Conservation (phyloP, 805 yeast genomes). For the Candida germanica region DNA sequence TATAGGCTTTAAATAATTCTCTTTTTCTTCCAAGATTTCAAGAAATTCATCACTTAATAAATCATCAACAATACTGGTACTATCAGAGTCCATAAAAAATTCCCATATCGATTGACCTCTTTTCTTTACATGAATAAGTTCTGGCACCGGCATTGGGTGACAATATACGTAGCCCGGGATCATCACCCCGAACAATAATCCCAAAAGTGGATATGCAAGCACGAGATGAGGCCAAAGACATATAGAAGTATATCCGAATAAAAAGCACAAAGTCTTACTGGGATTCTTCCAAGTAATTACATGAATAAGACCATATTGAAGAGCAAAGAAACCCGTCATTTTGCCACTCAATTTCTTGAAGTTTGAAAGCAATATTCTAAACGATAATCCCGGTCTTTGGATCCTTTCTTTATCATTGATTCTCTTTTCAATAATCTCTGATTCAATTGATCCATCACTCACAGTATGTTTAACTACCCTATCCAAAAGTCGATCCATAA, state of each 20-base stretch:
- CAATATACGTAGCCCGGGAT: conserved; percentile 67
- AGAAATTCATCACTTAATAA: conserved; percentile 20
- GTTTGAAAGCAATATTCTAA: conserved; percentile 54
- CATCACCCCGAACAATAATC: conserved; percentile 54
- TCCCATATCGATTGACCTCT: conserved; percentile 56
- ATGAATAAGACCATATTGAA: conserved; percentile 60
- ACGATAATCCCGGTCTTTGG: conserved; percentile 52
- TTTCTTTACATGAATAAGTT: conserved; percentile 41
- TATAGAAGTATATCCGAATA: conserved; percentile 60
- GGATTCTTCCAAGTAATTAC: conserved; percentile 76
- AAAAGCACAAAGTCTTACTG: conserved; percentile 57
- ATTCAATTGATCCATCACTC: conserved; percentile 48
- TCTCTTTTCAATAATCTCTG: conserved; percentile 39
- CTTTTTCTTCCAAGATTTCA: conserved; percentile 10
- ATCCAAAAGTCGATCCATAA: conserved; percentile 57
- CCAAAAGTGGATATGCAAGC: conserved; percentile 59
- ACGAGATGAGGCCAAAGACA: conserved; percentile 72
- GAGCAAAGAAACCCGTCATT: conserved; percentile 52
- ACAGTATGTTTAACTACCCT: conserved; percentile 48
- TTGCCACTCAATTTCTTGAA: conserved; percentile 54
- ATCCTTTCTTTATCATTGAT: conserved; percentile 44
- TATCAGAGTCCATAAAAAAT: conserved; percentile 27
- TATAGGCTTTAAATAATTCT: conserved; percentile 8
- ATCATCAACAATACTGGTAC: conserved; percentile 33
- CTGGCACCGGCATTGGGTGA: conserved; percentile 57